These are phyloP conservation scores for Cryptococcus depauperatus DNA, from an alignment of 1,284 basidiomycete genomes.

Conservation along the genomic window DNA sequence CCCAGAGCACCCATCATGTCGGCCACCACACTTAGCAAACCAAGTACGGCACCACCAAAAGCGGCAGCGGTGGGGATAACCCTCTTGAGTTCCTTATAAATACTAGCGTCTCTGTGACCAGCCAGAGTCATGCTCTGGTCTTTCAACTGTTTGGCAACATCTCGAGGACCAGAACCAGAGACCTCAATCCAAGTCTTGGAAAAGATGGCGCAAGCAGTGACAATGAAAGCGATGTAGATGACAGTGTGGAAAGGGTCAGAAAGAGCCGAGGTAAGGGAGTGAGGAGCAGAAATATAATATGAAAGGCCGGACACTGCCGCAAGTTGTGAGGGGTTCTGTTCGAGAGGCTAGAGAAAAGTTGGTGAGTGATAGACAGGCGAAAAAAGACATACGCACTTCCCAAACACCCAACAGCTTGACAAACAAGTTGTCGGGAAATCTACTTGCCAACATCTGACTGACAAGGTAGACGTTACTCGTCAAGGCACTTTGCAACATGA, in stretches of 20 bases:
- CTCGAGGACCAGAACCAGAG: constrained; percentile 87
- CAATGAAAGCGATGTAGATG: constrained; percentile 86
- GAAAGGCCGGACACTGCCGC: constrained; percentile 85
- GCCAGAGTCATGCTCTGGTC: constrained; percentile 99
- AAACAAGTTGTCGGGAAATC: constrained; percentile 87
- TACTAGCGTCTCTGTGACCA: constrained; percentile 89
- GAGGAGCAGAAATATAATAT: constrained; percentile 96
- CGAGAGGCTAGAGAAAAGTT: constrained; percentile 58
- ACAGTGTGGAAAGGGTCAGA: constrained; percentile 89
- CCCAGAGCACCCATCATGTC: constrained; percentile 95
- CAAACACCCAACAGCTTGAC: constrained; percentile 87
- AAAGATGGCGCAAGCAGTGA: constrained; percentile 91
- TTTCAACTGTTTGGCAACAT: constrained; percentile 96
- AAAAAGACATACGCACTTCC: constrained; percentile 60
- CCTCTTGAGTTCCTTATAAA: constrained; percentile 99
- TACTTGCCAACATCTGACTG: constrained; percentile 83
- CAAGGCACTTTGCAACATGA: constrained; percentile 94
- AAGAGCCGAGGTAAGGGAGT: constrained; percentile 76
- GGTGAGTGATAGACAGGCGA: not conserved
- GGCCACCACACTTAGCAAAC: constrained; percentile 86
- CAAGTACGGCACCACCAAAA: constrained; percentile 91
- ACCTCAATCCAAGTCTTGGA: constrained; percentile 99
- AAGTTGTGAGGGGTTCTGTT: constrained; percentile 79
- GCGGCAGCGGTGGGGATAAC: constrained; percentile 96
- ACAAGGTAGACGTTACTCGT: constrained; percentile 94